phyloP scores from a whole-genome alignment of 2,329 filamentous ascomycete genomes.

The Trichoderma pleuroti region DNA sequence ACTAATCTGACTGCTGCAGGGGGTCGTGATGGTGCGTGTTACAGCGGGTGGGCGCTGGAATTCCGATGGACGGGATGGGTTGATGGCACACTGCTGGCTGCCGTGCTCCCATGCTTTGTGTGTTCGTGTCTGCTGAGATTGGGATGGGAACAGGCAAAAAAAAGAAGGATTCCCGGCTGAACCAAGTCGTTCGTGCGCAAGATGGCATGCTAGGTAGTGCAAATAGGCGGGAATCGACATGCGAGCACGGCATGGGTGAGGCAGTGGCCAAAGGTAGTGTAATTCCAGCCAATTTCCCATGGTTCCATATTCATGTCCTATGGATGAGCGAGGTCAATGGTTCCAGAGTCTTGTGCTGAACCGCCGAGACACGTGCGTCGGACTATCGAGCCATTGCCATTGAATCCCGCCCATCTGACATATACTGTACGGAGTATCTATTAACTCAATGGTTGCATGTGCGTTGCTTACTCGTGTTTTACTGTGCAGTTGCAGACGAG shows the following conservation, averaged over 20 bases:
- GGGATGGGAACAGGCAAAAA: not conserved
- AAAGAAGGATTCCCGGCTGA: not conserved
- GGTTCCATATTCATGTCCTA: not conserved
- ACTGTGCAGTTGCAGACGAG: not conserved
- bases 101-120: not conserved
- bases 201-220: not conserved
- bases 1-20: constrained; percentile 8
- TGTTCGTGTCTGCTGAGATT: too few relatives aligned
- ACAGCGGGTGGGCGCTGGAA: constrained; percentile 4
- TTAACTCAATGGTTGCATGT: not conserved
- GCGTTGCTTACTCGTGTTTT: not conserved
- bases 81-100: not conserved
- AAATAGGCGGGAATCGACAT: not conserved
- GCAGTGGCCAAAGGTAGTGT: not conserved
- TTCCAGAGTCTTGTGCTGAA: not conserved
- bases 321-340: not conserved
- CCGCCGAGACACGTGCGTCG: constrained; percentile 7
- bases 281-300: not conserved
- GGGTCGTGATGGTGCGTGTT: not conserved
- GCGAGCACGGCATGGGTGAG: not conserved
- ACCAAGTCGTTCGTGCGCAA: not conserved
- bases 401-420: not conserved
- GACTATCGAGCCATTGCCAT: not conserved
- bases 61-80: not conserved
- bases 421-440: not conserved